Base-by-base conservation (phyloP, 257 asterid genomes). In the Plectranthus barbatus region DNA sequence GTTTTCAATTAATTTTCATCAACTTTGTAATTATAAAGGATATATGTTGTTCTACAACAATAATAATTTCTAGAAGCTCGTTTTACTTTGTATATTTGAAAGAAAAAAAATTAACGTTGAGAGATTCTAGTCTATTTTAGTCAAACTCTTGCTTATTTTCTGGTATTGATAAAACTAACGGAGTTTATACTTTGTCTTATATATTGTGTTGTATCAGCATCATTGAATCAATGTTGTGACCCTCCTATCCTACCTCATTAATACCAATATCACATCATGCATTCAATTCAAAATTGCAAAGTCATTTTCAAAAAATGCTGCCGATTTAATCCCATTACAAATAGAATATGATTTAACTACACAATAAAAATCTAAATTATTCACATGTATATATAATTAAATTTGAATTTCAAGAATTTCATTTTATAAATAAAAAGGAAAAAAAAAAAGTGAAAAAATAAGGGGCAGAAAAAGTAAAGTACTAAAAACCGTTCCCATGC, bases 401-500 rank as follows among this genome's bases (percentile, higher is more conserved):
- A 42, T n/a, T 42, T 8, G 2, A 13, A 42, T 42, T n/a, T n/a
- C 48, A 13, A 4, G 48, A 42, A 54, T 36, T 36, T 36, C 0
- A 62, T 36, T 10, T 19, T 1, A 4, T 10, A 29, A 17, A 14
- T 6, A 6, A 34, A 6, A 36, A 17, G 14, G 24, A 56, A 14
- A 46, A 6, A 9, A 34, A 56, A 6, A 34, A 23, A 13, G 31
- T 10, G 1, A 21, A 26, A 10, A 0, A 2, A 24, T 1, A 23
- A 7, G 6, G 46, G 48, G 11, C 14, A 23, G 10, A 51, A 65
- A 72, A 72, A 29, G 62, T 13, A 57, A 71, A 56, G 62, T 56
- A 29, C 34, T n/a, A 34, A 49, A 36, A 20, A 39, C 19, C 56
- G 37, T 53, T 64, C 44, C 29, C 44, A 42, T 60, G 63, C 31